phyloP scores from a whole-genome alignment of 179 eudicot species.

The Heliamphora ciliata region DNA sequence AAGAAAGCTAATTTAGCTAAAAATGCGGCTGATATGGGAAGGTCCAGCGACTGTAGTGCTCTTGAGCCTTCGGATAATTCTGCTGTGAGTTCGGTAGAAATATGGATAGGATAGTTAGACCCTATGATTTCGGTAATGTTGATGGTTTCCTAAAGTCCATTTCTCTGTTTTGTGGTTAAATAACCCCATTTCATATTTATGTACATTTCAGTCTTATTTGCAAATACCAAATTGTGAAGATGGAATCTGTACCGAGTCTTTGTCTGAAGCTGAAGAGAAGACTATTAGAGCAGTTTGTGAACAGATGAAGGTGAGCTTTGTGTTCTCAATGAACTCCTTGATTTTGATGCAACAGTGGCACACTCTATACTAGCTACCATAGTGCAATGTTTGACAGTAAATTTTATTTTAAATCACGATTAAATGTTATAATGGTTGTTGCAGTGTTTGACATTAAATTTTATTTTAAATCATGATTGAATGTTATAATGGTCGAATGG shows the following conservation, averaged over 20 bases:
- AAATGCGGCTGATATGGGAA: conserved; percentile 34
- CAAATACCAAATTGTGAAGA: conserved; percentile 47
- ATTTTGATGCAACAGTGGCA: not conserved
- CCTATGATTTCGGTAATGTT: not conserved
- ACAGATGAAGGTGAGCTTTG: conserved; percentile 46
- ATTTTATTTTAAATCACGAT: too few species aligned
- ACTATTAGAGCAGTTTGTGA: conserved; percentile 53
- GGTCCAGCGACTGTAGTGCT: conserved; percentile 26
- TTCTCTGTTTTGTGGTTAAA: not conserved
- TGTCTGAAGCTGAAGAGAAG: conserved; percentile 75
- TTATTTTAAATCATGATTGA: not conserved
- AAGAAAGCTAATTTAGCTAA: conserved; percentile 24
- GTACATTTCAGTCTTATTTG: conserved; percentile 30
- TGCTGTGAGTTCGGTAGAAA: conserved; percentile 32
- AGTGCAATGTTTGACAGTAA: not conserved
- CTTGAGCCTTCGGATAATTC: conserved; percentile 47
- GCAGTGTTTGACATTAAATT: not conserved
- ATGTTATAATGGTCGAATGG: not conserved
- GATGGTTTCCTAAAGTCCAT: not conserved
- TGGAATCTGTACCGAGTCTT: conserved; percentile 36
- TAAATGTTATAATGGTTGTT: not conserved
- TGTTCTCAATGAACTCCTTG: not conserved
- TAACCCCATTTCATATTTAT: not conserved
- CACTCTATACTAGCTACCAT: not conserved
- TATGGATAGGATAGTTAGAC: not conserved